Evolutionary conservation across 2,329 filamentous ascomycete genomes (phyloP).

Genomic region (Exophiala alcalophila): DNA sequence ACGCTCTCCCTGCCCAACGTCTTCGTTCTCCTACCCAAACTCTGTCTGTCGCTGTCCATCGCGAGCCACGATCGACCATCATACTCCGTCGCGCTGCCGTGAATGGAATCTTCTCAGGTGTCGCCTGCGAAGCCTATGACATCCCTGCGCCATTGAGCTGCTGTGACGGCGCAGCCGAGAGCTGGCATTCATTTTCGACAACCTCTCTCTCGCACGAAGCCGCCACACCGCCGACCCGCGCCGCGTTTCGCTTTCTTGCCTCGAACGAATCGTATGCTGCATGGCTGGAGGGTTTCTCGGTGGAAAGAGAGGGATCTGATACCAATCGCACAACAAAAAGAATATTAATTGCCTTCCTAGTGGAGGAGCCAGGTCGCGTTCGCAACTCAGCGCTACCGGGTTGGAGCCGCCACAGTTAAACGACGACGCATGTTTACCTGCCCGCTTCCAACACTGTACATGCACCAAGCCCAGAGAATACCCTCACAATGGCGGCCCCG

Average conservation of each 20-base stretch:
- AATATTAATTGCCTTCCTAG: too few species aligned
- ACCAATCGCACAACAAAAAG: slow-evolving; percentile 5
- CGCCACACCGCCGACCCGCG: too few species aligned
- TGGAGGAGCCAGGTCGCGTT: too few species aligned
- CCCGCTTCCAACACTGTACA: slow-evolving; percentile 10
- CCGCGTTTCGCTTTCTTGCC: background rate
- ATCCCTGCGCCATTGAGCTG: slow-evolving; percentile 1
- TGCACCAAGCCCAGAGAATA: slow-evolving; percentile 12
- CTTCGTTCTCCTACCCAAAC: slow-evolving; percentile 8
- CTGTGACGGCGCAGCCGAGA: background rate
- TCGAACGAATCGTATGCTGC: slow-evolving; percentile 6
- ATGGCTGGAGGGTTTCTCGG: slow-evolving; percentile 8
- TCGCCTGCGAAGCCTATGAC: background rate
- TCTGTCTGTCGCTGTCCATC: too few species aligned
- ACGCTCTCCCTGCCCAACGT: slow-evolving; percentile 10
- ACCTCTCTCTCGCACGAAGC: slow-evolving; percentile 6
- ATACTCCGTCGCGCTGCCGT: slow-evolving; percentile 6
- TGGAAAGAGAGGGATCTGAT: slow-evolving; percentile 12
- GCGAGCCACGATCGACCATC: too few species aligned
- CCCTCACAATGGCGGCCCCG: slow-evolving; percentile 21
- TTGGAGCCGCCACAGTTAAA: too few species aligned
- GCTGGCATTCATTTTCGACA: background rate
- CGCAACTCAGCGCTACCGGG: too few species aligned
- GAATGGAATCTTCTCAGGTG: slow-evolving; percentile 2
- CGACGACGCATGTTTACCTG: slow-evolving; percentile 18